Evolutionary conservation across 164 flowering plant species (phyloP).

Genomic region (Sedum album): DNA sequence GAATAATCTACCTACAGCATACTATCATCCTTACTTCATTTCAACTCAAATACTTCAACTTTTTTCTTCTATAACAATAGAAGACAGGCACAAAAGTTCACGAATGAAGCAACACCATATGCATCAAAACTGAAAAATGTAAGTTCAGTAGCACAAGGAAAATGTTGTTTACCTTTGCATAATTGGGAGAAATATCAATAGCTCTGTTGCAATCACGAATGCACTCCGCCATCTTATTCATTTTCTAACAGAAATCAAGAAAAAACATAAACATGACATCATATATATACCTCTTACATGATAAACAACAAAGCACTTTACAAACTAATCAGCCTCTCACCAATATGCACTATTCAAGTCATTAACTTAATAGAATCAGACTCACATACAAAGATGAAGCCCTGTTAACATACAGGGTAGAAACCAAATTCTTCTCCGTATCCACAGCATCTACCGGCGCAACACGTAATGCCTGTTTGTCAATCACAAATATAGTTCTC

Average conservation of each 20-base stretch:
- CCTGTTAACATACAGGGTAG: conserved; percentile 54
- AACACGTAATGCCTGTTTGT: conserved; percentile 52
- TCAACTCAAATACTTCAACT: neutral
- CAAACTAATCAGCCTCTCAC: neutral
- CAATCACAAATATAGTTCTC: neutral
- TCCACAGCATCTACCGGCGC: conserved; percentile 55
- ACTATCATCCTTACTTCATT: neutral
- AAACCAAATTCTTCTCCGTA: conserved; percentile 40
- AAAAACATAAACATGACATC: too few species aligned
- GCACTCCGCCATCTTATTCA: conserved; percentile 46
- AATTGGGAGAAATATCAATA: conserved; percentile 40
- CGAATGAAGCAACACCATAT: neutral
- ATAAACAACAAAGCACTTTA: neutral
- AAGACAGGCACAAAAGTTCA: neutral
- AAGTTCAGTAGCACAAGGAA: neutral
- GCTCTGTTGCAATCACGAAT: conserved; percentile 71
- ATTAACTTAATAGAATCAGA: conserved; percentile 9
- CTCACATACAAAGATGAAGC: conserved; percentile 68
- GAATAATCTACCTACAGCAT: too few species aligned
- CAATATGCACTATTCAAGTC: neutral
- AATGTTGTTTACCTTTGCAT: conserved; percentile 52
- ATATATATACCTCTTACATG: neutral
- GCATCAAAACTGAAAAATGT: neutral
- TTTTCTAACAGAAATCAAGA: conserved; percentile 37
- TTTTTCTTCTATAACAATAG: neutral